phyloP scores from a whole-genome alignment of 345 rosid species.

The Raphanus raphanistrum region DNA sequence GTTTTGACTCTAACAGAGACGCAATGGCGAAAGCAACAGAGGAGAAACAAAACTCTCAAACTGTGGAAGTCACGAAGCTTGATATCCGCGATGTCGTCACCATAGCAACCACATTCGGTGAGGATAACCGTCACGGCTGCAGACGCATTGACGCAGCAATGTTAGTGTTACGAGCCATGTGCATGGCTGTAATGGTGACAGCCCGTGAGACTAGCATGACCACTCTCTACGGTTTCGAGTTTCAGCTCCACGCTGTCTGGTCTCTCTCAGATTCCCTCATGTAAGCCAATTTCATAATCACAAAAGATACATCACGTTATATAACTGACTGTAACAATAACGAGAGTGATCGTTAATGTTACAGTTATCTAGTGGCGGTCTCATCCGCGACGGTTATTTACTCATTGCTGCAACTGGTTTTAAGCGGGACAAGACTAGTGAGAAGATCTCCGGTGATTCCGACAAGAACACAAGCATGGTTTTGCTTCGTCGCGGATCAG shows the following conservation, averaged over 20 bases:
- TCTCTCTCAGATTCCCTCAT: constrained; percentile 69
- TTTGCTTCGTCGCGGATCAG: constrained; percentile 74
- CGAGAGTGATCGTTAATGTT: neutral
- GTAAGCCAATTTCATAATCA: constrained; percentile 45
- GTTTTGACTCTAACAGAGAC: neutral
- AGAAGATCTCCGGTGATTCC: constrained; percentile 49
- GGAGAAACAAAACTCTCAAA: constrained; percentile 18
- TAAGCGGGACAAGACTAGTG: constrained; percentile 50
- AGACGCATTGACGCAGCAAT: constrained; percentile 42
- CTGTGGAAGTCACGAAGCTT: constrained; percentile 24
- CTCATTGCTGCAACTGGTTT: constrained; percentile 56
- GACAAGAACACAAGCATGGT: constrained; percentile 75
- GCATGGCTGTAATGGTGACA: constrained; percentile 67
- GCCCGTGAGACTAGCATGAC: constrained; percentile 60
- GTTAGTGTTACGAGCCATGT: constrained; percentile 49
- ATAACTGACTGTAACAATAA: neutral
- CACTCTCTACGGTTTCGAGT: constrained; percentile 62
- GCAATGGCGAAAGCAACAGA: constrained; percentile 34
- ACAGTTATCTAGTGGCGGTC: constrained; percentile 72
- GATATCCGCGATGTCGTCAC: constrained; percentile 20
- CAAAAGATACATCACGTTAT: neutral
- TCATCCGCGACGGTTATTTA: constrained; percentile 59
- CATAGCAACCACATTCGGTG: constrained; percentile 11
- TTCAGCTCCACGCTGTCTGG: constrained; percentile 72
- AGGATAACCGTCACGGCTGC: neutral